phyloP scores from a whole-genome alignment of 768 basidiomycete genomes.

The Tylopilus sp. region DNA sequence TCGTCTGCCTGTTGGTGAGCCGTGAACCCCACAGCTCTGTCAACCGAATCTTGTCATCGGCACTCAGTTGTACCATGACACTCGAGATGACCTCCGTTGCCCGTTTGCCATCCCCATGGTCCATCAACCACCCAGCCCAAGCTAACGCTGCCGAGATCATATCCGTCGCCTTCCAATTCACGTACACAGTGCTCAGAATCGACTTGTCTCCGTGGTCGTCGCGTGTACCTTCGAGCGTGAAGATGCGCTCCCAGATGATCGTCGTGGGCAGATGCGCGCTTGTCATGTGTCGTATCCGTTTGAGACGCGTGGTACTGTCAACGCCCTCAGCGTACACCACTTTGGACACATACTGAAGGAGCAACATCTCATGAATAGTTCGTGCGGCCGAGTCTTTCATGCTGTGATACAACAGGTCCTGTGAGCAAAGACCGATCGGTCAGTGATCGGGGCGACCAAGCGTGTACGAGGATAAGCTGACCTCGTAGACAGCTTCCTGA shows the following conservation, averaged over 20 bases:
- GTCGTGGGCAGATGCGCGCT: conserved; percentile 41
- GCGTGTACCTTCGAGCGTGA: conserved; percentile 29
- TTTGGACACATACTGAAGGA: conserved; percentile 43
- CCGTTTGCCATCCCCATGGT: conserved; percentile 37
- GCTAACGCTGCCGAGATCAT: conserved; percentile 35
- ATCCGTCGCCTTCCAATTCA: conserved; percentile 41
- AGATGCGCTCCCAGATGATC: conserved; percentile 43
- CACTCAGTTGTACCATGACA: conserved; percentile 27
- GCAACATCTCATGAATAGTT: conserved; percentile 44
- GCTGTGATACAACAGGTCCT: conserved; percentile 47
- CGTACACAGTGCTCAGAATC: conserved; percentile 32
- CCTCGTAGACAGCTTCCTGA: conserved; percentile 33
- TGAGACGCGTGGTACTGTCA: conserved; percentile 17
- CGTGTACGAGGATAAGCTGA: conserved; percentile 8
- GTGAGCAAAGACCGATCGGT: conserved; percentile 8
- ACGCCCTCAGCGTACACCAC: conserved; percentile 22
- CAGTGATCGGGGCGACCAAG: neutral
- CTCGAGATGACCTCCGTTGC: conserved; percentile 37
- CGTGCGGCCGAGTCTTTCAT: conserved; percentile 38
- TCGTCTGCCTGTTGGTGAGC: conserved; percentile 8
- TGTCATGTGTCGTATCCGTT: conserved; percentile 40
- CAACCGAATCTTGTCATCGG: conserved; percentile 31
- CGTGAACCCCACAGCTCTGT: conserved; percentile 35
- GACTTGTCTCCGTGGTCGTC: conserved; percentile 16
- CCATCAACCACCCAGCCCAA: conserved; percentile 49